Evolutionary conservation across 208 protist genomes (phyloP), one percentile per base, ranked within the genome.

Genomic region (Trypanosoma theileri): DNA sequence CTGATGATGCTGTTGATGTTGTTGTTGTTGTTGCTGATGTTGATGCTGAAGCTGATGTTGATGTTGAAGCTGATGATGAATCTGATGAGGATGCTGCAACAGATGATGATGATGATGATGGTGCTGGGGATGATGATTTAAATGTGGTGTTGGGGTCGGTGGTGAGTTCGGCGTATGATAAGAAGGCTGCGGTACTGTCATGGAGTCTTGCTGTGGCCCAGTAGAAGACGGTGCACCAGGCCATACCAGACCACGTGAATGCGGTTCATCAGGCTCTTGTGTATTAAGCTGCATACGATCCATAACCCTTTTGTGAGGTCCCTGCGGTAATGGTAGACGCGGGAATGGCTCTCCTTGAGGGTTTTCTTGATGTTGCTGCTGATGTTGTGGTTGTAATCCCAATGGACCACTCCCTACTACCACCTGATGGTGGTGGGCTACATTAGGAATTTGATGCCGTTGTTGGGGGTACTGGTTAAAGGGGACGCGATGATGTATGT

Each of bases 361-460:
- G 19, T 7, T 46, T 9, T 66, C 54, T 22, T 73, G 80, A 51
- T 80, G 63, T 46, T 77, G 77, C 46, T 72, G 71, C 16, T 79
- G 80, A 53, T 45, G 56, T 28, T 62, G 58, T 52, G 75, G 63
- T 54, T 73, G 72, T 1, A 66, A 66, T 40, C 59, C 58, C 59
- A 81, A 48, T 57, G 66, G 35, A 19, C 53, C 73, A 35, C 26
- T 69, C 17, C 69, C 69, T 75, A 75, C 69, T 59, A 75, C 69
- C 16, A 75, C 69, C 46, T 75, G 69, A 48, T 66, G 68, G 19
- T 73, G 68, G 3, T 73, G 68, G 44, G 59, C 35, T 48, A 69
- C 61, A 31, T 57, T 66, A 13, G 57, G 46, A 54, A 42, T n/a
- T 50, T 64, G 68, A 41, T 58, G 41, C 48, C 54, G 51, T 54